Base-by-base conservation (phyloP, 2,329 filamentous ascomycete species). In the Xylariomycetidae sp. region DNA sequence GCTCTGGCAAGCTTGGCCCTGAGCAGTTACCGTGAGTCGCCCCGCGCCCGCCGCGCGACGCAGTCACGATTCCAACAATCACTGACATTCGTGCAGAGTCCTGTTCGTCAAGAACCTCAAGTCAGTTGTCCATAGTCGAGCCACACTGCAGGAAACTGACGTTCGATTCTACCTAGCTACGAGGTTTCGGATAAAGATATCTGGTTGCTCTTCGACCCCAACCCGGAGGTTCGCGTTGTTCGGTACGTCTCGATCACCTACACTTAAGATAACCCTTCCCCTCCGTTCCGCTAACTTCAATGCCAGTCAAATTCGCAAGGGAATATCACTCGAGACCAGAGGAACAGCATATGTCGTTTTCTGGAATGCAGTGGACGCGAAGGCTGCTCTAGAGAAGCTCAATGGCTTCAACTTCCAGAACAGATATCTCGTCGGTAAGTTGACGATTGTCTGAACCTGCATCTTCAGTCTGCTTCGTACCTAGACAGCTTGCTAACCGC, bases 331-430 rank as follows among this genome's bases (percentile, higher is more conserved):
- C 68, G 90, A 92, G 64, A 95, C 92, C 56, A 98, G 96, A 67
- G 92, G 92, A 61, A 98, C 92, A 34, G 92, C 90, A 49, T 98
- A 95, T 65, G 92, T 98, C 53, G 92, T 98, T 66, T 98, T 95
- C 74, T 92, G 96, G 67, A 92, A 98, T 75, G 90, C 96, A 51
- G 85, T 92, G 76, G 92, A 98, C 74, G 89, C 92, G 50, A 98
- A 98, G 72, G 82, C 88, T 67, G 92, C 92, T 58, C 96, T 92
- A 74, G 92, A 98, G 73, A 95, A 96, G 72, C 75, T 98, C 63
- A 98, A 98, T 73, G 92, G 92, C 61, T 98, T 94, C 80, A 98
- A 98, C 72, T 98, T 98, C 65, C 92, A 98, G 72, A 95, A 90
- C 69, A 85, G 92, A 61, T 98, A 98, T 67, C 85, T 98, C 53